These are phyloP conservation scores for Malus orientalis DNA, from an alignment of 306 rosid genomes.

Conservation along the genomic window DNA sequence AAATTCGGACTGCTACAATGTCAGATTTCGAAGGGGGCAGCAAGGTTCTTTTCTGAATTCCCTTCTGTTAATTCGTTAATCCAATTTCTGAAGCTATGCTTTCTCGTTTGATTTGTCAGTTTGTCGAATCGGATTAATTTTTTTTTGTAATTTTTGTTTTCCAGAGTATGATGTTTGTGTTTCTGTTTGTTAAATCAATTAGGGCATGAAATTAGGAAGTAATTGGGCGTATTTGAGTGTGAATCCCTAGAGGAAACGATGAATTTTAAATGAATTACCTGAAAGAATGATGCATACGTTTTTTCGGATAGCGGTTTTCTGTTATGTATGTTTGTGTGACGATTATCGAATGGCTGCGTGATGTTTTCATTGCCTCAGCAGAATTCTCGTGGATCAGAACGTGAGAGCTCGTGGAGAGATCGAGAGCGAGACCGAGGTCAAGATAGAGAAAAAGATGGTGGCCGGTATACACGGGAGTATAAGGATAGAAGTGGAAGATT, in stretches of 20 bases:
- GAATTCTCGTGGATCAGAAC: slow-evolving; percentile 39
- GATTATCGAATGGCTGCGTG: slow-evolving; percentile 7
- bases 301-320: neutral
- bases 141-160: neutral
- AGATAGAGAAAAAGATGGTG: slow-evolving; percentile 37
- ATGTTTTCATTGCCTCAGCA: slow-evolving; percentile 31
- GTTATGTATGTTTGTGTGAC: neutral
- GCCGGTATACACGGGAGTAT: slow-evolving; percentile 28
- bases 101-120: neutral
- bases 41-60: slow-evolving; percentile 16
- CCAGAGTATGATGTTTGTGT: neutral
- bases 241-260: neutral
- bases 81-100: neutral
- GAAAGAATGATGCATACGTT: neutral
- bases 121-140: neutral
- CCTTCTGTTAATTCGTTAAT: neutral
- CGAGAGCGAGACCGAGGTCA: slow-evolving; percentile 24
- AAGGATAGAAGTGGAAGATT: slow-evolving; percentile 38
- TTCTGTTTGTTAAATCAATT: neutral
- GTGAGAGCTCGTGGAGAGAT: slow-evolving; percentile 39
- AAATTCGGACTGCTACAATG: slow-evolving; percentile 32
- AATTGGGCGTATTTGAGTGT: neutral
- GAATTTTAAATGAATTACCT: neutral
- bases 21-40: slow-evolving; percentile 35
- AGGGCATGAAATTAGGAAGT: neutral